Percentiles rank a stretch among this genome's conserved stretches.
phyloP scores from a whole-genome alignment of 2,329 filamentous ascomycete species.

The Whalleya microplaca region DNA sequence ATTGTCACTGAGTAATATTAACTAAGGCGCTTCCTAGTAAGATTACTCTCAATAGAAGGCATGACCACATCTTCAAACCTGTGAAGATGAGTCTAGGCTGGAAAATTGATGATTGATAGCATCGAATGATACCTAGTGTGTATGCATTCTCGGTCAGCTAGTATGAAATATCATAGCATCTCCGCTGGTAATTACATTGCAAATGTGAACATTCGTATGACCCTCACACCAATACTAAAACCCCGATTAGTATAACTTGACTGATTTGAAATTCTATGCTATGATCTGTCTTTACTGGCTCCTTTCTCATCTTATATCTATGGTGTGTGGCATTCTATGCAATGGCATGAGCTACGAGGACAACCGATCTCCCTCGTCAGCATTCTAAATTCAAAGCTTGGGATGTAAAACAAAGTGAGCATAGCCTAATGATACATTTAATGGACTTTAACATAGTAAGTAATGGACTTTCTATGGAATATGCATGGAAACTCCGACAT shows the following conservation, averaged over 20 bases:
- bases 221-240: not conserved
- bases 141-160: not conserved
- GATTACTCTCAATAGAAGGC: too few species aligned
- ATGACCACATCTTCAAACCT: too few species aligned
- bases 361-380: not conserved
- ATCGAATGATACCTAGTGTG: too few species aligned
- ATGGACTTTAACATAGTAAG: not conserved
- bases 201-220: not conserved
- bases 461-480: not conserved
- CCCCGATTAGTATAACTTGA: not conserved
- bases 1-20: too few species aligned
- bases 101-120: too few species aligned
- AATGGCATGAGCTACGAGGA: not conserved
- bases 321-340: not conserved
- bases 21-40: too few species aligned
- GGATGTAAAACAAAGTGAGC: not conserved
- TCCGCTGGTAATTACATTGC: not conserved
- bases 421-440: not conserved
- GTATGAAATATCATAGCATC: not conserved
- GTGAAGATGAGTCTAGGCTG: too few species aligned
- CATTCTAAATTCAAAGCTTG: slow-evolving; percentile 8
- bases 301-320: not conserved
- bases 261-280: not conserved
- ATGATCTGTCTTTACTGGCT: not conserved
- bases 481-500: too few species aligned